phyloP scores from a whole-genome alignment of 805 yeast species.

The Pichia deserticola region DNA sequence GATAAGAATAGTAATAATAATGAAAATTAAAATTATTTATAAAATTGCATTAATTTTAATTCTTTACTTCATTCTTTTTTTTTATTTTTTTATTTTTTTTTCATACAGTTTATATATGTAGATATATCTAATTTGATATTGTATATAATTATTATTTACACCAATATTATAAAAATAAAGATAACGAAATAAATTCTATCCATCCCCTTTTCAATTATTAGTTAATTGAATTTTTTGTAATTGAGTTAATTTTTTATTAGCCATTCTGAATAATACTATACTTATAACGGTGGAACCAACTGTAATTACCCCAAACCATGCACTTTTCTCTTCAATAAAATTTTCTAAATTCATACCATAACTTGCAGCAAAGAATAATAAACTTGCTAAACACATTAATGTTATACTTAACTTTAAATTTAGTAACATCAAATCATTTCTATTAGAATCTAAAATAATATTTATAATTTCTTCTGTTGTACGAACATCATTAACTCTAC shows the following conservation, averaged over 20 bases:
- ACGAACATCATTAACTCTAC: conserved; percentile 68
- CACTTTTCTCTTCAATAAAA: conserved; percentile 74
- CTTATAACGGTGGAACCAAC: conserved; percentile 35
- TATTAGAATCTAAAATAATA: conserved; percentile 84
- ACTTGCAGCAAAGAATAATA: conserved; percentile 73
- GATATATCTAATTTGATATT: no score
- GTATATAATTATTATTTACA: no score
- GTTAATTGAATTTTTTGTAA: conserved; percentile 54
- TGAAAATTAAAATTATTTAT: no score
- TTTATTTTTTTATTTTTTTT: no score
- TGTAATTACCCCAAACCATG: conserved; percentile 56
- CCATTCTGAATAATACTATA: conserved; percentile 40
- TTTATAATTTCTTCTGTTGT: conserved; percentile 94
- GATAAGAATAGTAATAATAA: not conserved
- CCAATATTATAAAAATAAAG: no score
- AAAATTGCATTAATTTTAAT: no score
- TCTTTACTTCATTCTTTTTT: no score
- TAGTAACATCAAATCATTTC: conserved; percentile 86
- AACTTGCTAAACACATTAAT: conserved; percentile 71
- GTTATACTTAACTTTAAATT: conserved; percentile 82
- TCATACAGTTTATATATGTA: no score
- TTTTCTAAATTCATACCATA: conserved; percentile 96
- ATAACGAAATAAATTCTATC: not conserved
- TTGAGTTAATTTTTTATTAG: conserved; percentile 51
- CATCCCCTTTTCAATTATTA: not conserved